These are phyloP conservation scores for Trypanosoma platydactyli DNA, from an alignment of 208 protist genomes.

Conservation along the genomic window DNA sequence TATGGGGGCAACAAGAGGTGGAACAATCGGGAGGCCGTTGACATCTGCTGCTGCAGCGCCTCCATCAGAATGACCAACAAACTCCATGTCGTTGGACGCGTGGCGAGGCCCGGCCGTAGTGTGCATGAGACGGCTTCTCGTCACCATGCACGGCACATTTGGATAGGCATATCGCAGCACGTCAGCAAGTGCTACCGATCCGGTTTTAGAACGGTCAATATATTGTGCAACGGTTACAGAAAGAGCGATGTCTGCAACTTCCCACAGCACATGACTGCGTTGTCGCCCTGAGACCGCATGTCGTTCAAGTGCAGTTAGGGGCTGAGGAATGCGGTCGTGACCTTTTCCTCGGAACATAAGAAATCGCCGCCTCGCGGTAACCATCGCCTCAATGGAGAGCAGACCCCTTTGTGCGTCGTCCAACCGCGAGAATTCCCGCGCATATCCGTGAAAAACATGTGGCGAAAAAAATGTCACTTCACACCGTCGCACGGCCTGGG, in stretches of 20 bases:
- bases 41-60: neutral
- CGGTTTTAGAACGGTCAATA: constrained; percentile 9
- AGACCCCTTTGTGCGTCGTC: neutral
- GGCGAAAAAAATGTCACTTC: constrained; percentile 12
- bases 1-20: neutral
- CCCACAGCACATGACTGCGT: constrained; percentile 5
- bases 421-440: constrained; percentile 3
- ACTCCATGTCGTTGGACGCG: neutral
- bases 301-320: constrained; percentile 4
- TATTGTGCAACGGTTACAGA: constrained; percentile 10
- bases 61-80: neutral
- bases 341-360: neutral
- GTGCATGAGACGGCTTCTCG: constrained; percentile 8
- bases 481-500: neutral
- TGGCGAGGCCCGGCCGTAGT: neutral
- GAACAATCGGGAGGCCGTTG: neutral
- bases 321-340: neutral
- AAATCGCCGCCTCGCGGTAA: constrained; percentile 7
- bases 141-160: constrained; percentile 20
- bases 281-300: neutral
- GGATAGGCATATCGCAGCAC: constrained; percentile 20
- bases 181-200: constrained; percentile 12
- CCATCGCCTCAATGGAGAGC: constrained; percentile 6
- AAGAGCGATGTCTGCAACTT: constrained; percentile 12
- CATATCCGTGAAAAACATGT: constrained; percentile 7